phyloP scores from a whole-genome alignment of 805 yeast species.

The Middelhovenomyces tepae region DNA sequence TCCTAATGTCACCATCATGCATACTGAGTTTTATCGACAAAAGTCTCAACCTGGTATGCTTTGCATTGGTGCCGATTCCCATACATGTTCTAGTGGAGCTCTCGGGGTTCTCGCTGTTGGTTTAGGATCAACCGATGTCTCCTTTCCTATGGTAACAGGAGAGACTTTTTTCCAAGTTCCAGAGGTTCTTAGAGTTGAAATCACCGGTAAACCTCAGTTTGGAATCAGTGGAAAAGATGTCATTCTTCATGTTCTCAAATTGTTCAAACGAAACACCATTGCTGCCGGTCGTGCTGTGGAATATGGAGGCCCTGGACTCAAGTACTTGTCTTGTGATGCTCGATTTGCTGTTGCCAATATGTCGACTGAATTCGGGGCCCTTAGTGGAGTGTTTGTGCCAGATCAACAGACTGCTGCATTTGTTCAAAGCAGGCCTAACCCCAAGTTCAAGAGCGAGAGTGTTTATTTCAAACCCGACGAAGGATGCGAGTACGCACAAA shows the following conservation, averaged over 20 bases:
- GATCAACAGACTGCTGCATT: constrained; percentile 12
- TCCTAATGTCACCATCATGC: constrained; percentile 12
- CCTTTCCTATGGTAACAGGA: constrained; percentile 10
- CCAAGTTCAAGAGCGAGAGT: constrained; percentile 1
- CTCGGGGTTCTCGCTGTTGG: constrained; percentile 11
- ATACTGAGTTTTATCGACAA: constrained; percentile 12
- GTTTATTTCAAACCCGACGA: constrained; percentile 9
- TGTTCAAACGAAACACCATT: constrained; percentile 9
- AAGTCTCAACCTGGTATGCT: constrained; percentile 12
- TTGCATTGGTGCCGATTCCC: constrained; percentile 11
- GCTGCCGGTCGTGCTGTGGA: constrained; percentile 21
- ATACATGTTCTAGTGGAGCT: constrained; percentile 11
- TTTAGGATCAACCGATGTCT: constrained; percentile 10
- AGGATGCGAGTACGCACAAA: constrained; percentile 8
- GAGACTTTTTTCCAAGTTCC: constrained; percentile 13
- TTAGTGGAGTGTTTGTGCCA: constrained; percentile 9
- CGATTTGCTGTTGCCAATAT: constrained; percentile 15
- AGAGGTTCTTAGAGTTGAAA: constrained; percentile 8
- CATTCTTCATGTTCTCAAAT: constrained; percentile 8
- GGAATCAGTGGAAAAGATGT: constrained; percentile 11
- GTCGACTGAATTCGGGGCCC: constrained; percentile 12
- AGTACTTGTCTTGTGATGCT: constrained; percentile 23
- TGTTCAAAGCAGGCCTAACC: constrained; percentile 6
- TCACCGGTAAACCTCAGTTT: constrained; percentile 9
- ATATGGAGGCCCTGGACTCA: constrained; percentile 24